Evolutionary conservation across 2,329 filamentous ascomycete genomes (phyloP), one percentile per base, ranked within the genome.

Genomic region (Botrytis medusae): DNA sequence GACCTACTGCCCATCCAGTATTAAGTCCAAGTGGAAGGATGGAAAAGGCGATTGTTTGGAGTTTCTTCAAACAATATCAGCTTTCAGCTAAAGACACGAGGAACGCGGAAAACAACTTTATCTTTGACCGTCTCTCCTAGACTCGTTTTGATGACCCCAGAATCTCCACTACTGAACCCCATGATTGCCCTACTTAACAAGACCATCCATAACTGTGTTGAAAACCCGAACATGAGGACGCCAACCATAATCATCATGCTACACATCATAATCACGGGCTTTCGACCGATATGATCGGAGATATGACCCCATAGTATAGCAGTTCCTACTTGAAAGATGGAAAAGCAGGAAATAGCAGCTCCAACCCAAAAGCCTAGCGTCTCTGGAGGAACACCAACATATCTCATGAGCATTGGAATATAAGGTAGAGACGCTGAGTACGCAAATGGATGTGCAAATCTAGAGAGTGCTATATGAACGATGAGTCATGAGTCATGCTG

Each of bases 261-360:
- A 0, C 94, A 94, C 71, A 97, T 89, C 71, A 97, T 83, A 29
- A 97, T 85, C 22, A 96, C 92, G 25, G 87, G 87, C 82, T 97
- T 97, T 67, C 94, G 87, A 0, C 94, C 94, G 73, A 88, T 86
- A 72, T 83, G 84, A 78, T 90, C 87, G 10, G 91, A 89, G 5
- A 94, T 83, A 0, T 91, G 86, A 0, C 94, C 94, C 94, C 94
- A 97, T 74, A 93, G 82, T 81, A 97, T 90, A 4, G 93, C 93
- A 1, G 93, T 97, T 34, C 93, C 80, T 79, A 95, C 95, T 81
- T 97, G 94, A 0, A 92, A 91, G 0, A 91, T 91, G 0, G 92
- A 94, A 80, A 97, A 97, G 44, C 90, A 90, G 12, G 34, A 72
- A 40, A 74, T 40, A 40, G 51, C 37, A n/a, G 32, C 37, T 3